Evolutionary conservation across 495 filamentous ascomycete species (phyloP).

Genomic region (Penicillium egyptiacum): DNA sequence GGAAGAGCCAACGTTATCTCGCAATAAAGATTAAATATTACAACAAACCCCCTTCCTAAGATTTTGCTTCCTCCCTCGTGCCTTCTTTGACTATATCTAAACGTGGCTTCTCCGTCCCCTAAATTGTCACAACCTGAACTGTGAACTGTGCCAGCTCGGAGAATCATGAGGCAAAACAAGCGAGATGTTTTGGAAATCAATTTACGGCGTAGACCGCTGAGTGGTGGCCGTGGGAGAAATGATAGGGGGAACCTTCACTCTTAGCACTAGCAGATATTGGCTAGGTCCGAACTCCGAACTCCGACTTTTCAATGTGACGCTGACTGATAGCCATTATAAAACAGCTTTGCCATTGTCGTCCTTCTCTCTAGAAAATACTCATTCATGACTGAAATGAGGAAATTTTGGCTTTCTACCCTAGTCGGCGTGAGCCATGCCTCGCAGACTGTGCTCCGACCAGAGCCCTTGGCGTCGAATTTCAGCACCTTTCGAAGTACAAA

Average conservation of each 20-base stretch:
- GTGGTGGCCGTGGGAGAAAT: neutral
- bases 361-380: neutral
- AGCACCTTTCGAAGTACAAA: slow-evolving; percentile 19
- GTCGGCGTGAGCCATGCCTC: slow-evolving; percentile 12
- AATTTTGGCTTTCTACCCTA: slow-evolving; percentile 8
- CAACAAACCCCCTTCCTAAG: no score
- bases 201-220: neutral
- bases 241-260: neutral
- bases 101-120: no score
- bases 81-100: no score
- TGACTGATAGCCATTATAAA: neutral
- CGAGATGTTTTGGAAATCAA: neutral
- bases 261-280: neutral
- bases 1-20: no score
- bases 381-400: neutral
- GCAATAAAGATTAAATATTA: no score
- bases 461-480: slow-evolving; percentile 11
- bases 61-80: no score
- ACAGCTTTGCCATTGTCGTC: neutral
- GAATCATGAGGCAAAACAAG: neutral
- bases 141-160: no score
- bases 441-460: slow-evolving; percentile 12
- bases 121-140: no score
- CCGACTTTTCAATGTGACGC: neutral
- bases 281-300: neutral